Conservation (phyloP, 2,329 filamentous ascomycete species). For the Davidsoniella neocaledoniae region DNA sequence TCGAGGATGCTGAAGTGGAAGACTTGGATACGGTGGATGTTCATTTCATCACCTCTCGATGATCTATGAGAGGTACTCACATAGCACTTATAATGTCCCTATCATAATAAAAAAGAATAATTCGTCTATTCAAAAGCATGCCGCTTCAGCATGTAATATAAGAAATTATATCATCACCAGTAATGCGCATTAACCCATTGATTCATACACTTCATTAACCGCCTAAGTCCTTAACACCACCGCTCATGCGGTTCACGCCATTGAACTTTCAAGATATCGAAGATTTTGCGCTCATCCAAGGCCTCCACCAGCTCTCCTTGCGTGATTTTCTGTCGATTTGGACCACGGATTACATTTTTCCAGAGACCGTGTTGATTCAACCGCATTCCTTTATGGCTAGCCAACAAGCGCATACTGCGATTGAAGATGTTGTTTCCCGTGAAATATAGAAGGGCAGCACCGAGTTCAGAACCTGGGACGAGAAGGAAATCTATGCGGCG, state of each 20-base stretch:
- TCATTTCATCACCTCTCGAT: slow-evolving; percentile 26
- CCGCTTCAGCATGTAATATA: no score
- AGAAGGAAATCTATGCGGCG: slow-evolving; percentile 71
- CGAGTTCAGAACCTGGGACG: slow-evolving; percentile 63
- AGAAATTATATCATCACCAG: no score
- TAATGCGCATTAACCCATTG: neutral
- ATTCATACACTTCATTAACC: neutral
- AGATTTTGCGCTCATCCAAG: slow-evolving; percentile 60
- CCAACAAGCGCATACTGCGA: slow-evolving; percentile 63
- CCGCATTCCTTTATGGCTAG: slow-evolving; percentile 64
- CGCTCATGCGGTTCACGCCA: slow-evolving; percentile 66
- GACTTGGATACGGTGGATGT: slow-evolving; percentile 66
- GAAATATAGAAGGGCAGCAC: slow-evolving; percentile 83
- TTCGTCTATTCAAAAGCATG: no score
- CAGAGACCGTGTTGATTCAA: slow-evolving; percentile 75
- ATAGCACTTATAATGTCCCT: slow-evolving; percentile 14
- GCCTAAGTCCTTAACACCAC: slow-evolving; percentile 39
- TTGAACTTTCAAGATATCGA: slow-evolving; percentile 64
- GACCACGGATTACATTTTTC: slow-evolving; percentile 47
- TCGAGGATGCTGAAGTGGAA: slow-evolving; percentile 53
- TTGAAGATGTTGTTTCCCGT: slow-evolving; percentile 95
- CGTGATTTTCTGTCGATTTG: slow-evolving; percentile 40
- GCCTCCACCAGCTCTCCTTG: slow-evolving; percentile 60
- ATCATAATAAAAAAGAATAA: neutral
- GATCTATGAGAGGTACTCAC: slow-evolving; percentile 15